Evolutionary conservation across 192 early-diverging fungal species (phyloP).

Genomic region (Backusella mclennaniae): DNA sequence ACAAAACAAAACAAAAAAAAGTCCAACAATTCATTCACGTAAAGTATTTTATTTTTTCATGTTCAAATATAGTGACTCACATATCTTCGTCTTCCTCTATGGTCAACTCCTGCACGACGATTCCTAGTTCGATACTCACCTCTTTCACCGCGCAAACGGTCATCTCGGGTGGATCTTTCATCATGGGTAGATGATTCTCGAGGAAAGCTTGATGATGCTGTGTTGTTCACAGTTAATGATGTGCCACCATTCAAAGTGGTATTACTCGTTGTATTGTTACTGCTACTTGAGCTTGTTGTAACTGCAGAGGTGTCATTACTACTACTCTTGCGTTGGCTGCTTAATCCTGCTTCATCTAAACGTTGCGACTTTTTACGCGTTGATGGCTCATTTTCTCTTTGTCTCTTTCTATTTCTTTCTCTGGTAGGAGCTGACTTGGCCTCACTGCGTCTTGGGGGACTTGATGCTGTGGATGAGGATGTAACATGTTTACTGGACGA

Average conservation of each 20-base stretch:
- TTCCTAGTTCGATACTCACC: too few species aligned
- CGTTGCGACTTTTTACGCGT: not conserved
- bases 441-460: not conserved
- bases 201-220: not conserved
- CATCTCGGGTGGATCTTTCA: too few species aligned
- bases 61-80: too few species aligned
- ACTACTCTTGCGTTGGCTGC: not conserved
- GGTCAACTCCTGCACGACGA: too few species aligned
- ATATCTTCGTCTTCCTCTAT: too few species aligned
- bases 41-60: too few species aligned
- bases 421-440: not conserved
- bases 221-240: not conserved
- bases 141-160: too few species aligned
- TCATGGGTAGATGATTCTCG: too few species aligned
- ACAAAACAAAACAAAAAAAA: too few species aligned
- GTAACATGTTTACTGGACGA: not conserved
- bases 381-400: not conserved
- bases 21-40: too few species aligned
- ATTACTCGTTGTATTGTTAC: not conserved
- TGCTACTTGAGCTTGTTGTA: not conserved
- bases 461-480: not conserved
- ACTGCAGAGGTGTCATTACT: not conserved
- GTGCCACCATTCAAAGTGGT: not conserved
- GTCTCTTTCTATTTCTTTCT: not conserved
- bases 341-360: not conserved